Conservation (phyloP, 2,329 filamentous ascomycete genomes). For the Pseudonectria buxi region DNA sequence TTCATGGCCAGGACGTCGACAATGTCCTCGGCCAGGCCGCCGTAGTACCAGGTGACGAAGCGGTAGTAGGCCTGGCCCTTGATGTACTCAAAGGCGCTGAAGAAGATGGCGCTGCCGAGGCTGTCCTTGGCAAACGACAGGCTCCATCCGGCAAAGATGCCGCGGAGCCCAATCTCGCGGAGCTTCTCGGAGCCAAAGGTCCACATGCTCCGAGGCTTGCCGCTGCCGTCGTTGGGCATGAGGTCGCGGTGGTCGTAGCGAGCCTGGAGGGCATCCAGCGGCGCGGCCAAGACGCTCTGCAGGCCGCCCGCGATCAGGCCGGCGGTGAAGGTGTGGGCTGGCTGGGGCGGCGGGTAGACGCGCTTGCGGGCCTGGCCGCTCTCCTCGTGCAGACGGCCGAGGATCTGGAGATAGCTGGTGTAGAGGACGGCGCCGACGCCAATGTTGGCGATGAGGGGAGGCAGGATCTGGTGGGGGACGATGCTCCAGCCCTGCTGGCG, state of each 20-base stretch:
- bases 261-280: conserved; percentile 68
- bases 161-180: conserved; percentile 63
- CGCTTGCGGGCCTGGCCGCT: conserved; percentile 50
- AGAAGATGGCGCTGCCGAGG: conserved; percentile 64
- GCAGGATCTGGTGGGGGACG: conserved; percentile 69
- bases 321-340: conserved; percentile 58
- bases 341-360: conserved; percentile 62
- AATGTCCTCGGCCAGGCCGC: conserved; percentile 45
- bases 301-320: conserved; percentile 62
- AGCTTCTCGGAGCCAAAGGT: conserved; percentile 57
- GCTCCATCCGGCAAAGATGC: conserved; percentile 68
- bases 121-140: conserved; percentile 64
- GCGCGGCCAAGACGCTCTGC: conserved; percentile 66
- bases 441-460: conserved; percentile 67
- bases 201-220: conserved; percentile 61
- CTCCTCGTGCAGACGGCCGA: conserved; percentile 60
- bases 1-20: conserved; percentile 43
- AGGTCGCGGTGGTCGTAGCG: conserved; percentile 57
- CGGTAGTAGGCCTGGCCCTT: conserved; percentile 66
- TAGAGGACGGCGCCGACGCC: conserved; percentile 69
- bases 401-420: conserved; percentile 65
- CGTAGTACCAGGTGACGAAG: conserved; percentile 66
- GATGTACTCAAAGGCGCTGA: conserved; percentile 67
- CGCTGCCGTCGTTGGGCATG: conserved; percentile 33
- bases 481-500: conserved; percentile 66